Evolutionary conservation across 108 stramenopile genomes (phyloP).

Genomic region (Nitzschia putrida): DNA sequence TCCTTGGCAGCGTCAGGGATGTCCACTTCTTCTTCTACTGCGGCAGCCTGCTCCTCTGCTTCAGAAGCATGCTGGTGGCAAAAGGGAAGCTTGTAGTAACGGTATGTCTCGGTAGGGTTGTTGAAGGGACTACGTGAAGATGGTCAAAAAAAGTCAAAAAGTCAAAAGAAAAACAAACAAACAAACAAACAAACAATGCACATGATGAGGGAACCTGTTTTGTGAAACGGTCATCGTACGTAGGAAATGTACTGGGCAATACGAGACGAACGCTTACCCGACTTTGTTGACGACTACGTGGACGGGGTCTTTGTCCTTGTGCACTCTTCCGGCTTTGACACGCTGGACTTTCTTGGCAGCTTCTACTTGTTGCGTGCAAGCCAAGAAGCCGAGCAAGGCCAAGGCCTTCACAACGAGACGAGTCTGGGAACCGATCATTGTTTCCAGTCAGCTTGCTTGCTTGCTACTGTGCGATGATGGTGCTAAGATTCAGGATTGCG

Average conservation of each 20-base stretch:
- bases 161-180: background rate
- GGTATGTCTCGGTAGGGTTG: constrained; percentile 98
- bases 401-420: background rate
- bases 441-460: too few species aligned
- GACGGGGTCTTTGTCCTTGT: constrained; percentile 71
- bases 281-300: constrained; percentile 89
- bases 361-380: constrained; percentile 11
- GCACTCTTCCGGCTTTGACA: constrained; percentile 69
- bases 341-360: constrained; percentile 55
- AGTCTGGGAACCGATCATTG: too few species aligned
- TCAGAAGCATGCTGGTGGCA: constrained; percentile 80
- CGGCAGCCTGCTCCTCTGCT: constrained; percentile 62
- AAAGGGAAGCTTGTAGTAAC: constrained; percentile 97
- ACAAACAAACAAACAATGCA: background rate
- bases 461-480: too few species aligned
- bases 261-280: constrained; percentile 60
- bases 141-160: background rate
- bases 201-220: background rate
- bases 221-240: background rate
- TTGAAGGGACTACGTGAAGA: constrained; percentile 85
- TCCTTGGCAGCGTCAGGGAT: constrained; percentile 12
- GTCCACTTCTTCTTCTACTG: constrained; percentile 44
- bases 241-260: constrained; percentile 3
- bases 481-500: too few species aligned
- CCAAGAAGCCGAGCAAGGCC: constrained; percentile 12